Evolutionary conservation across 495 filamentous ascomycete genomes (phyloP), one percentile per base, ranked within the genome.

Genomic region (Lasiosphaeria ovina): DNA sequence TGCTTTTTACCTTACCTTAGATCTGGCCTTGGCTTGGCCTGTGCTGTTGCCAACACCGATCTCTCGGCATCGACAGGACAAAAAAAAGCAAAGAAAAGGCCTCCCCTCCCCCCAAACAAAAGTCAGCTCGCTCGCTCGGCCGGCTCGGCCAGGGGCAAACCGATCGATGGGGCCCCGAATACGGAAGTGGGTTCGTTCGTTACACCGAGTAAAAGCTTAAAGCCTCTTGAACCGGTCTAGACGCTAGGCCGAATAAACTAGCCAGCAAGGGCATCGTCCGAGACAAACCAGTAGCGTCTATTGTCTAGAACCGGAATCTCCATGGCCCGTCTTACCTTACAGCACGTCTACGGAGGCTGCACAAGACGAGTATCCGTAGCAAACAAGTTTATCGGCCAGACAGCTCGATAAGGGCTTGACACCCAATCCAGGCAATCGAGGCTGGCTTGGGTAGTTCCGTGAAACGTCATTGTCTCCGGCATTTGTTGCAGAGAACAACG

Each of bases 231-330:
- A 24, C 2, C 24, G 16, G 11, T 11, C 11, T 11, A 47, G 44
- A n/a, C 44, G 16, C 44, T 11, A n/a, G 1, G 16, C 6, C 12
- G 6, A 5, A 47, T n/a, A 14, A n/a, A 47, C 2, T 14, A 5
- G 12, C 12, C 5, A 47, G 12, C 44, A n/a, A n/a, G 8, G 12
- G 5, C 11, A 4, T 47, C 38, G 38, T 7, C 8, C 38, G 38
- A 42, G 38, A 42, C 38, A 42, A 3, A 11, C 44, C 2, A 47
- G 44, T 47, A 3, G 8, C 7, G 44, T 47, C 44, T 47, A 14
- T n/a, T n/a, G 11, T 47, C 16, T n/a, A 47, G 44, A n/a, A 47
- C 44, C 44, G 44, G 44, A 47, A 47, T 47, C 44, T 47, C 44
- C 44, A 47, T 14, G 44, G 8, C 16, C 44, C 44, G 44, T n/a